Evolutionary conservation across 2,329 filamentous ascomycete genomes (phyloP).

Genomic region (Bipolaris oryzae): DNA sequence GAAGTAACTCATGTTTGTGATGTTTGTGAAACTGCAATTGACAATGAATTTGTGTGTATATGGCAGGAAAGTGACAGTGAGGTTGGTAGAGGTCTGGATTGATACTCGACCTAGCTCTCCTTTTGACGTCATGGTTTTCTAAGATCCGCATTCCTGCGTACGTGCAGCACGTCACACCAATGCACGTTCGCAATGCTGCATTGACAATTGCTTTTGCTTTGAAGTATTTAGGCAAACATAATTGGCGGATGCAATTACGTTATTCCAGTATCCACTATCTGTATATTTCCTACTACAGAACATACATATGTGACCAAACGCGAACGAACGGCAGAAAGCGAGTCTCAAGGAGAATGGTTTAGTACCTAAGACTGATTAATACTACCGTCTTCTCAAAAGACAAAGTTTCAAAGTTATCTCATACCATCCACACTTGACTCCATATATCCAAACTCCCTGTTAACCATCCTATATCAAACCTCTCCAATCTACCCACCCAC

Average conservation of each 20-base stretch:
- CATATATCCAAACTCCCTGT: no score
- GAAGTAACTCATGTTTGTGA: slow-evolving; percentile 39
- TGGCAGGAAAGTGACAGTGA: not conserved
- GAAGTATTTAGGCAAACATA: not conserved
- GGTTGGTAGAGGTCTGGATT: slow-evolving; percentile 3
- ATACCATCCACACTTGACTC: no score
- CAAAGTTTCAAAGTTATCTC: no score
- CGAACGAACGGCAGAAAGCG: not conserved
- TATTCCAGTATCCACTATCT: not conserved
- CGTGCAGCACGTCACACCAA: slow-evolving; percentile 10
- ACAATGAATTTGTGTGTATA: not conserved
- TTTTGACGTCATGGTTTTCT: slow-evolving; percentile 17
- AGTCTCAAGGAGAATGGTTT: not conserved
- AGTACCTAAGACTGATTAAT: no score
- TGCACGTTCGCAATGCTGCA: slow-evolving; percentile 6
- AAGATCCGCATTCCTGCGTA: slow-evolving; percentile 3
- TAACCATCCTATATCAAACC: no score
- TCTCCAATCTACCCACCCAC: no score
- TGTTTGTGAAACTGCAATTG: slow-evolving; percentile 9
- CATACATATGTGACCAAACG: not conserved
- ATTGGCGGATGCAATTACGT: not conserved
- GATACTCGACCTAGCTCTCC: slow-evolving; percentile 6
- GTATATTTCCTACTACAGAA: not conserved
- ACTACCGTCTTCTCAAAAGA: no score
- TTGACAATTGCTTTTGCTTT: slow-evolving; percentile 5